Conservation (phyloP, 805 yeast species). For the Starmera pachycereana region DNA sequence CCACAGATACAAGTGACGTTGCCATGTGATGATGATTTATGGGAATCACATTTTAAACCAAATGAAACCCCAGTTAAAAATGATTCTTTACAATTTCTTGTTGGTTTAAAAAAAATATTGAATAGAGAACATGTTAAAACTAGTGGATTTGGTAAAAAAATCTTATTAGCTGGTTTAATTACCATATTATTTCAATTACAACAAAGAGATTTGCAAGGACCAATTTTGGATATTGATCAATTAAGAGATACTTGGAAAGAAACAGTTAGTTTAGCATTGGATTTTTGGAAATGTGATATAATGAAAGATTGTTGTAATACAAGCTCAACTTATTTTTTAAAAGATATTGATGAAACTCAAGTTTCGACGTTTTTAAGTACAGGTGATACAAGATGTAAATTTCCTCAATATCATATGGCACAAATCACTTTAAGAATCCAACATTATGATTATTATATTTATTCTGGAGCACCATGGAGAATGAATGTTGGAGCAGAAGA, state of each 20-base stretch:
- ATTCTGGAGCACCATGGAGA: slow-evolving; percentile 75
- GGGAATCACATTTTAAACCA: slow-evolving; percentile 34
- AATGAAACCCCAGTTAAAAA: slow-evolving; percentile 16
- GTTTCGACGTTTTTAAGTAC: slow-evolving; percentile 14
- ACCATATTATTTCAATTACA: slow-evolving; percentile 65
- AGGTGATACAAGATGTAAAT: slow-evolving; percentile 43
- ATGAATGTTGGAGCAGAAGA: slow-evolving; percentile 56
- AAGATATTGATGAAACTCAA: slow-evolving; percentile 7
- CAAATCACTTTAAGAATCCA: slow-evolving; percentile 63
- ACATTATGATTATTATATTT: slow-evolving; percentile 70
- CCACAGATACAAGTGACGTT: slow-evolving; percentile 52
- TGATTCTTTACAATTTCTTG: slow-evolving; percentile 35
- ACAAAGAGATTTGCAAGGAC: slow-evolving; percentile 55
- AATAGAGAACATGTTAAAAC: slow-evolving; percentile 36
- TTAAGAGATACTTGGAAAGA: slow-evolving; percentile 56
- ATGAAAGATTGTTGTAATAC: slow-evolving; percentile 23
- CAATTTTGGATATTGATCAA: slow-evolving; percentile 33
- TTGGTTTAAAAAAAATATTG: slow-evolving; percentile 46
- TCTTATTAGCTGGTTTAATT: slow-evolving; percentile 55
- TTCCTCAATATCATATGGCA: slow-evolving; percentile 62
- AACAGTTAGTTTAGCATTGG: slow-evolving; percentile 55
- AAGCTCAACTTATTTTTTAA: slow-evolving; percentile 12
- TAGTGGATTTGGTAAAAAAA: slow-evolving; percentile 54
- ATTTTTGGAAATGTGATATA: slow-evolving; percentile 52
- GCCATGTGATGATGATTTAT: slow-evolving; percentile 53